Evolutionary conservation across 345 rosid species (phyloP).

Genomic region (Rhodamnia argentea): DNA sequence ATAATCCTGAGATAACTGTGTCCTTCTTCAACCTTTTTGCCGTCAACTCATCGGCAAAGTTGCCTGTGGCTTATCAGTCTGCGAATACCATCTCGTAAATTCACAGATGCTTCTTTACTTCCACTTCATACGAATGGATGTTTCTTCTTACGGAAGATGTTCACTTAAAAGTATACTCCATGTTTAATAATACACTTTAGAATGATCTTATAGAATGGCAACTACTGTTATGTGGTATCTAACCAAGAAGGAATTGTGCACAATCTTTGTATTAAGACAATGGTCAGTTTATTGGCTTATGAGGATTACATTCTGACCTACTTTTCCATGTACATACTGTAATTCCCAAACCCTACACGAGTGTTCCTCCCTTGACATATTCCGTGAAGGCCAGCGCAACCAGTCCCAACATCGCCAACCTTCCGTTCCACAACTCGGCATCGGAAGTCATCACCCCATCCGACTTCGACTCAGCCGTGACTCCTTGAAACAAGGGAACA

Average conservation of each 20-base stretch:
- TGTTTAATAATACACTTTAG: neutral
- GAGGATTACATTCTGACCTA: neutral
- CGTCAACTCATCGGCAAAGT: neutral
- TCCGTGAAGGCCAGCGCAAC: conserved; percentile 73
- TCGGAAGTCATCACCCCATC: conserved; percentile 61
- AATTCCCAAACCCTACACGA: conserved; percentile 12
- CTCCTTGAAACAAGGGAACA: conserved; percentile 49
- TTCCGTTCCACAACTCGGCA: conserved; percentile 81
- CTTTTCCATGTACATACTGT: too few species aligned
- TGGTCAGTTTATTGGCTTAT: neutral
- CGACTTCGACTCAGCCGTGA: conserved; percentile 41
- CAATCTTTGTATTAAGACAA: neutral
- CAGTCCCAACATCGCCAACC: conserved; percentile 75
- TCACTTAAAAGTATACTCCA: neutral
- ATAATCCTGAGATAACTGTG: neutral
- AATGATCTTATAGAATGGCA: too few species aligned
- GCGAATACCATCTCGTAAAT: neutral
- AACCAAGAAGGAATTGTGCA: neutral
- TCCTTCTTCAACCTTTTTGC: neutral
- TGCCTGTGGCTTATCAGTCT: neutral
- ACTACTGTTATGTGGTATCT: neutral
- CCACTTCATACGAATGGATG: neutral
- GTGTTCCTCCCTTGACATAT: conserved; percentile 53
- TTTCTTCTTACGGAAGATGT: neutral
- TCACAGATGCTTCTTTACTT: neutral